phyloP scores from a whole-genome alignment of 2,329 filamentous ascomycete species.

The Bipolaris cookei region DNA sequence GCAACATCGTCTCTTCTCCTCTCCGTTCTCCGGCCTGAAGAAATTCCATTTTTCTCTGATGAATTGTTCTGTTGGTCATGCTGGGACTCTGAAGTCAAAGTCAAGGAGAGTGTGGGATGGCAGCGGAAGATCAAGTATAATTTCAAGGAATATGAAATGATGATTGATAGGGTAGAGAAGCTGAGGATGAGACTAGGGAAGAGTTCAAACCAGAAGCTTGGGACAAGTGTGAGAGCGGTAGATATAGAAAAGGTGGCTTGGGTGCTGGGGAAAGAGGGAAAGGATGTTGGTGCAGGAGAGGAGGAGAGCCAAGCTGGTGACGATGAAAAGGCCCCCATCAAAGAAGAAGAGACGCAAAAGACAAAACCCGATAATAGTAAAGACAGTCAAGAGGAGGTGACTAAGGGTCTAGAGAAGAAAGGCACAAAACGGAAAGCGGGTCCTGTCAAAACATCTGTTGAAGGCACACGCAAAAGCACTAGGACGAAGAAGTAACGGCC shows the following conservation, averaged over 20 bases:
- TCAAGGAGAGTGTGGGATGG: conserved; percentile 52
- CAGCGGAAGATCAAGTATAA: conserved; percentile 70
- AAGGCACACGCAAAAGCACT: conserved; percentile 36
- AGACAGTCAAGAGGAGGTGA: not conserved
- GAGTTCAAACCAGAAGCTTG: conserved; percentile 56
- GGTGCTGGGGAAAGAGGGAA: conserved; percentile 11
- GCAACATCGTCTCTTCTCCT: conserved; percentile 79
- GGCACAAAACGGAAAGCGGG: conserved; percentile 35
- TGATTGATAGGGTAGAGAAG: conserved; percentile 53
- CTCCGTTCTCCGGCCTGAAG: conserved; percentile 65
- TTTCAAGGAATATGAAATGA: conserved; percentile 68
- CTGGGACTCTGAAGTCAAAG: conserved; percentile 52
- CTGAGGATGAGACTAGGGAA: conserved; percentile 31
- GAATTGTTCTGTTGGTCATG: conserved; percentile 77
- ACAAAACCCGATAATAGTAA: not conserved
- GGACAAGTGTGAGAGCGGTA: conserved; percentile 12
- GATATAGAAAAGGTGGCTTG: conserved; percentile 27
- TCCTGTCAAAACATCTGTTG: conserved; percentile 16
- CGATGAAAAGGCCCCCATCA: not conserved
- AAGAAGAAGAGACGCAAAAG: conserved; percentile 2
- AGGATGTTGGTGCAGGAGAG: conserved; percentile 10
- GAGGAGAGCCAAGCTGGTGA: conserved; percentile 1
- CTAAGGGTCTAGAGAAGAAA: conserved; percentile 16
- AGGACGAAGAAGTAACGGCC: conserved; percentile 28
- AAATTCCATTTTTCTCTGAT: conserved; percentile 78